Evolutionary conservation across 108 stramenopile species (phyloP), one percentile per base, ranked within the genome.

Genomic region (Stephanodiscus triporus): DNA sequence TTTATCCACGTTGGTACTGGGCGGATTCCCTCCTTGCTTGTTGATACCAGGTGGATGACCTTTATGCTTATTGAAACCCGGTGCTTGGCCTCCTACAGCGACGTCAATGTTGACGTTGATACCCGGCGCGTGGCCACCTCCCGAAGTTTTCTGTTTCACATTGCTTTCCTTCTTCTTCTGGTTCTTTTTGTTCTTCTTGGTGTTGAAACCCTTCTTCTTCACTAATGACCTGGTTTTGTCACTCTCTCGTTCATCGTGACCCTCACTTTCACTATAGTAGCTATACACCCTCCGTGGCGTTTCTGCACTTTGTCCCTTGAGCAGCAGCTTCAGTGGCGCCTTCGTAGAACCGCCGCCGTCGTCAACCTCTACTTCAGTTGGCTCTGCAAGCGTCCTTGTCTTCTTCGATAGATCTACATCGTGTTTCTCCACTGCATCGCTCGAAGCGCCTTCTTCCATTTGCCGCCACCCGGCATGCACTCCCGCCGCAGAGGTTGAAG

Each of bases 241-340:
- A 0, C 22, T 4, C 17, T 61, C 36, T 17, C 4, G 5, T 43
- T 61, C 60, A 37, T 61, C 60, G 40, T 11, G 20, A 30, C 43
- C 36, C 19, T 22, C 34, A 5, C 22, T 55, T 30, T 29, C 57
- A 17, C 3, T 0, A 26, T 17, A 58, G 51, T 22, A 53, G 20
- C 5, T 9, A 59, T 27, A 37, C 53, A 27, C 26, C 53, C 10
- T 10, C 9, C 8, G 2, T 26, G 30, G 40, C 37, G 36, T 37
- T 59, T 61, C 60, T 11, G 38, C 4, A 42, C n/a, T 61, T 10
- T 61, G 60, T 4, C 60, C 60, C 60, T 61, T 61, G 60, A 61
- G 60, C n/a, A 61, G 36, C 4, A 61, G 29, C 53, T 4, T 8
- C 53, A 11, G 26, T 54, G 23, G 26, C 1, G 24, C 26, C 23